Conservation (phyloP, 202 grass and related monocot genomes). For the Setaria italica region DNA sequence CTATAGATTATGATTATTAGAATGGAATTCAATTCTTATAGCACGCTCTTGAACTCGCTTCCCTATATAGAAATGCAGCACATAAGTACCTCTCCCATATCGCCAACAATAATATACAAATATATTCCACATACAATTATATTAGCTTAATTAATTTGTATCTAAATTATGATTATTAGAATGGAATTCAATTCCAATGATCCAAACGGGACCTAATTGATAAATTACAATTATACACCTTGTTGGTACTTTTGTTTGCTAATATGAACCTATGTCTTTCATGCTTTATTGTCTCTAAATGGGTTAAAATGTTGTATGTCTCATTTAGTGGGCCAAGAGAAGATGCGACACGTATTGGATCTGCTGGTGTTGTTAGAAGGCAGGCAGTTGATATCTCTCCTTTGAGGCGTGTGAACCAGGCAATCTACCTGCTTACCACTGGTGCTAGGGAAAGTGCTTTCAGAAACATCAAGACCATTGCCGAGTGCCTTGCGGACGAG, state of each 20-base stretch:
- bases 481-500: constrained; percentile 79
- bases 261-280: neutral
- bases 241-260: neutral
- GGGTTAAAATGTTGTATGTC: neutral
- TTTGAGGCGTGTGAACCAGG: constrained; percentile 70
- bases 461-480: constrained; percentile 79
- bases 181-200: no score
- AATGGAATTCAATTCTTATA: no score
- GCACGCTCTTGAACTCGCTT: no score
- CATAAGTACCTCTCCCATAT: no score
- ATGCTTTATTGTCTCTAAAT: neutral
- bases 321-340: constrained; percentile 60
- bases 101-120: no score
- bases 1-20: no score
- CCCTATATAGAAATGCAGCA: no score
- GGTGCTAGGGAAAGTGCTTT: constrained; percentile 78
- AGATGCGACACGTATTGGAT: constrained; percentile 74
- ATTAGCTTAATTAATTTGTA: no score
- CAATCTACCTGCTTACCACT: constrained; percentile 79
- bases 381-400: constrained; percentile 83
- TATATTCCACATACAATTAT: no score
- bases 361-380: constrained; percentile 73
- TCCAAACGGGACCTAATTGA: neutral
- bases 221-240: neutral
- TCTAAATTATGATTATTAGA: no score